These are phyloP conservation scores for Colletotrichum chlorophyti DNA, from an alignment of 2,329 filamentous ascomycete genomes.

Conservation along the genomic window DNA sequence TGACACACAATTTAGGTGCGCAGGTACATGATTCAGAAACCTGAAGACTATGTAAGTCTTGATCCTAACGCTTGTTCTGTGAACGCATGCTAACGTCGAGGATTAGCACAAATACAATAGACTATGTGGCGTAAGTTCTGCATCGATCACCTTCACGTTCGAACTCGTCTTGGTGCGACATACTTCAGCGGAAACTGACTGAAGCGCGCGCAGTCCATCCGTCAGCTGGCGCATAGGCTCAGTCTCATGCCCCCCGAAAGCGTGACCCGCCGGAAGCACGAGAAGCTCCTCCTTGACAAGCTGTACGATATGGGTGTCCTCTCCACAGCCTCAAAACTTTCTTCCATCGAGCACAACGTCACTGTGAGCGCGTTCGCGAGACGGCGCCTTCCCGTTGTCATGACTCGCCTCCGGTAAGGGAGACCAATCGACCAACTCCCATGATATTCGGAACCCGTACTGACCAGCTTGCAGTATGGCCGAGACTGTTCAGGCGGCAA, in stretches of 20 bases:
- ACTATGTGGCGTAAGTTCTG: conserved; percentile 68
- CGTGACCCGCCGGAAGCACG: conserved; percentile 80
- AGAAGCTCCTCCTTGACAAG: conserved; percentile 88
- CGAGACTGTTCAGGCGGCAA: conserved; percentile 84
- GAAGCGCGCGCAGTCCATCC: conserved; percentile 68
- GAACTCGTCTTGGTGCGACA: no score
- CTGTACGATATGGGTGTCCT: conserved; percentile 92
- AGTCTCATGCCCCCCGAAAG: conserved; percentile 82
- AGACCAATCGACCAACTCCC: not conserved
- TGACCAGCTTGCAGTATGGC: conserved; percentile 67
- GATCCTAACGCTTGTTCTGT: not conserved
- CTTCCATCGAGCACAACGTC: conserved; percentile 84
- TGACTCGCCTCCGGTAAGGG: conserved; percentile 73
- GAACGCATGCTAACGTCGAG: not conserved
- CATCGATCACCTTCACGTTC: not conserved
- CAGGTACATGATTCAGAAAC: conserved; percentile 88
- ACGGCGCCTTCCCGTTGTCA: conserved; percentile 83
- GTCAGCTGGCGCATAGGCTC: conserved; percentile 88
- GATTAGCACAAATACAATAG: conserved; percentile 61
- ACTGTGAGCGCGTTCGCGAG: conserved; percentile 91
- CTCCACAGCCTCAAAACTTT: conserved; percentile 76
- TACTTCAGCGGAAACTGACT: conserved; percentile 18
- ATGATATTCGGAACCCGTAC: no score
- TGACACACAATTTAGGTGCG: conserved; percentile 15
- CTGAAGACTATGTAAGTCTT: conserved; percentile 72